Conservation (phyloP, 768 basidiomycete species). For the Tulasnella sp. region DNA sequence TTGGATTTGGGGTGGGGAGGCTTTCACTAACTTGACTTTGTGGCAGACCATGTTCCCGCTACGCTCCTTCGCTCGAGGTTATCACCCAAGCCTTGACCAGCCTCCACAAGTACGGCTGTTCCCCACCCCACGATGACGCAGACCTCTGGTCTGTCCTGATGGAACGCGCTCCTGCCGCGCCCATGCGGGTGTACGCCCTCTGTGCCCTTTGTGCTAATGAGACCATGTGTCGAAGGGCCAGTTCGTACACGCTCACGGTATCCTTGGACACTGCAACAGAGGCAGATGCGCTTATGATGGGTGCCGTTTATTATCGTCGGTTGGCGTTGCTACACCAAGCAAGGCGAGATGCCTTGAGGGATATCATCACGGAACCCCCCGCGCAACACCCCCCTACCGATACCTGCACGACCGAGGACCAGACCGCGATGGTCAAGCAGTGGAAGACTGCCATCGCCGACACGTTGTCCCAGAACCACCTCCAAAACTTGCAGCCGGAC, state of each 20-base stretch:
- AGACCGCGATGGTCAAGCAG: background rate
- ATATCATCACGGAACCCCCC: slow-evolving; percentile 35
- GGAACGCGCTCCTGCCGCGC: slow-evolving; percentile 51
- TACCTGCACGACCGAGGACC: background rate
- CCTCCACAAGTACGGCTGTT: background rate
- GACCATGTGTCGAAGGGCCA: slow-evolving; percentile 61
- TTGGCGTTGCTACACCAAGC: slow-evolving; percentile 77
- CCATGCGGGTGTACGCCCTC: slow-evolving; percentile 59
- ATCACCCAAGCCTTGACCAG: background rate
- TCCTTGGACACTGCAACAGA: slow-evolving; percentile 56
- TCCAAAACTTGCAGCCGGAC: background rate
- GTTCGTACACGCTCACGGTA: slow-evolving; percentile 60
- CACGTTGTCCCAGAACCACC: background rate
- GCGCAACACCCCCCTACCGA: background rate
- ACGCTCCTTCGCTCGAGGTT: background rate
- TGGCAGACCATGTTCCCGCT: background rate
- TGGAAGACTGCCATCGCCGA: background rate
- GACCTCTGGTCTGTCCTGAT: slow-evolving; percentile 34
- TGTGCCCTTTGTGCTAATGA: slow-evolving; percentile 53
- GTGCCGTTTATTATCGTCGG: slow-evolving; percentile 63
- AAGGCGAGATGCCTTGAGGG: slow-evolving; percentile 65
- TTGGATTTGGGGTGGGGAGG: background rate
- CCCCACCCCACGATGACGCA: background rate
- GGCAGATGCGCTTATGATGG: slow-evolving; percentile 54
- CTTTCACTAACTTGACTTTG: background rate